Evolutionary conservation across 2,329 filamentous ascomycete species (phyloP), one percentile per base, ranked within the genome.

Genomic region (Chaetomium sp.): DNA sequence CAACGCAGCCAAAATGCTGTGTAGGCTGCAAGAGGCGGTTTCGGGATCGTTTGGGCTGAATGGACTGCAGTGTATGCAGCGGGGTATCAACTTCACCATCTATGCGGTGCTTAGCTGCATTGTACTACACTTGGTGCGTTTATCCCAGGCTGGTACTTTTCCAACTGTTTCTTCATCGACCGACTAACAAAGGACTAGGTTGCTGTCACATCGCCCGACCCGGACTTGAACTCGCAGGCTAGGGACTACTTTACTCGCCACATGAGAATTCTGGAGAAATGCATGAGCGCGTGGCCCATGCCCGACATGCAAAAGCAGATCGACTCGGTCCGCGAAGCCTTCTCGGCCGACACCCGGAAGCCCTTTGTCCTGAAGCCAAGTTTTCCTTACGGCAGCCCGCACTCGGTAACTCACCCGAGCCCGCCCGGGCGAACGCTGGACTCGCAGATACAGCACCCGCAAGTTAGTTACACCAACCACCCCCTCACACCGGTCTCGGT

Each of bases 21-120:
- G 91, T 71, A 85, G 88, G 57, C 72, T 96, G 5, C 91, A 96
- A 67, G 92, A 97, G 71, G 86, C 86, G 1, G 83, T 95, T 38
- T 67, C 95, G 56, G 80, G 86, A 53, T 80, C 82, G 0, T 95
- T 86, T 69, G 89, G 91, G 2, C 75, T 96, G 58, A 81, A 81
- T 12, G 92, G 91, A 0, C 76, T 97, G 12, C 79, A 94, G 64
- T 95, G 87, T 72, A 96, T 96, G 92, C 87, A 92, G 66, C 82
- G 92, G 62, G 92, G 92, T 41, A 91, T 95, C 68, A 96, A 91
- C 71, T 97, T 96, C 66, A 90, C 89, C 5, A 90, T 97, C n/a
- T 97, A 97, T 67, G 85, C 86, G 54, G 84, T 96, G 33, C 75
- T 97, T 46, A 94, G 90, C 0, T 96, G 91, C 74, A 91, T 92